These are phyloP conservation scores for Neoascochyta sp. DNA, from an alignment of 2,329 filamentous ascomycete species.

Conservation along the genomic window DNA sequence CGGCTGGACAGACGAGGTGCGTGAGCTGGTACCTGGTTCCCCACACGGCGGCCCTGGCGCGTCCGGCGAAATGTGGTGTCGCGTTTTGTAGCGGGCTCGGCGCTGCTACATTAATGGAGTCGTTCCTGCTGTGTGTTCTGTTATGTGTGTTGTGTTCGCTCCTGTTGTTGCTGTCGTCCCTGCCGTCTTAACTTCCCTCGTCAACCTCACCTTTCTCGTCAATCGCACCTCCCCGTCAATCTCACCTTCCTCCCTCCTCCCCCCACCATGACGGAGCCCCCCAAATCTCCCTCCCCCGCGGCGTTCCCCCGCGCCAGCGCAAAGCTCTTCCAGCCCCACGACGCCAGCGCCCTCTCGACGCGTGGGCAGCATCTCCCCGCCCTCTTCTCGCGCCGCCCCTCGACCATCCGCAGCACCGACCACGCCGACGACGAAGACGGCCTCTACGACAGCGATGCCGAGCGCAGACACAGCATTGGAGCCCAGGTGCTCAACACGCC, in stretches of 20 bases:
- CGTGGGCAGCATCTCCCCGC: constrained; percentile 44
- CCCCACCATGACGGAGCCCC: constrained; percentile 19
- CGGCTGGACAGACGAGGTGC: too few species aligned
- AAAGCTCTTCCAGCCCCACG: constrained; percentile 43
- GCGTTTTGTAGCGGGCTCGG: too few species aligned
- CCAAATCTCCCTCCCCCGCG: constrained; percentile 15
- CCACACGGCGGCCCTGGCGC: too few species aligned
- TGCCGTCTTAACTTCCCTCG: too few species aligned
- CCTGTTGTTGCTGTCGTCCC: too few species aligned
- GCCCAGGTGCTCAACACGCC: constrained; percentile 50
- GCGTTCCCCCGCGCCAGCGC: constrained; percentile 22
- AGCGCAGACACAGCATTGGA: constrained; percentile 42
- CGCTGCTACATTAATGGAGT: too few species aligned
- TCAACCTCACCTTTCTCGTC: too few species aligned
- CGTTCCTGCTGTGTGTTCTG: too few species aligned
- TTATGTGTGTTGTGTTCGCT: too few species aligned
- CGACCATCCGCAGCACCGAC: constrained; percentile 26
- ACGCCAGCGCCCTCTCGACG: constrained; percentile 39
- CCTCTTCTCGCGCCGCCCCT: constrained; percentile 31
- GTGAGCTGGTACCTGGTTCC: too few species aligned
- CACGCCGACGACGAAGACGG: constrained; percentile 32
- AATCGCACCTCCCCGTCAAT: background rate
- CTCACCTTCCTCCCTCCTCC: constrained; percentile 1
- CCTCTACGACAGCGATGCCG: constrained; percentile 33
- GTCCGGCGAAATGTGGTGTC: too few species aligned